Evolutionary conservation across 371 early-diverging fungal genomes (phyloP).

Genomic region (Syncephalastrum contaminatum): DNA sequence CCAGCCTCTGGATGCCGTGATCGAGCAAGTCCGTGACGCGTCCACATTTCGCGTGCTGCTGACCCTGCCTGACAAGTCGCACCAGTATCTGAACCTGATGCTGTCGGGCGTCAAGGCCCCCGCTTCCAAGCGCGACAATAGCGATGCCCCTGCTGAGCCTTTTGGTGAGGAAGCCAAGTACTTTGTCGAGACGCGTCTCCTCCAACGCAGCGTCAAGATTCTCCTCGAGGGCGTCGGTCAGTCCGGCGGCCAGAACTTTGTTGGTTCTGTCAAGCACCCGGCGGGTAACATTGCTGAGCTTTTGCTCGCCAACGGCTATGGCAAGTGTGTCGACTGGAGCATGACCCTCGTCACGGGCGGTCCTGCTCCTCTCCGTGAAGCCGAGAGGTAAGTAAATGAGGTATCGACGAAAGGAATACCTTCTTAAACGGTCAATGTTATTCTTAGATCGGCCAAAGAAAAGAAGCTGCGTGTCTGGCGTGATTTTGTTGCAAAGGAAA

Average conservation of each 20-base stretch:
- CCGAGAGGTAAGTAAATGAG: constrained; percentile 78
- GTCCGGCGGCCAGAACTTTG: constrained; percentile 62
- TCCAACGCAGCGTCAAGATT: constrained; percentile 90
- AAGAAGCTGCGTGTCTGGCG: constrained; percentile 86
- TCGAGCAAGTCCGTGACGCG: constrained; percentile 95
- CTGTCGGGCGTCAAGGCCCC: constrained; percentile 92
- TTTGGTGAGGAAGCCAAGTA: constrained; percentile 91
- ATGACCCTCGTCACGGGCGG: constrained; percentile 77
- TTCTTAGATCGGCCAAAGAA: constrained; percentile 57
- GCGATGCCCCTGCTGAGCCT: constrained; percentile 72
- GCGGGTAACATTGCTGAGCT: constrained; percentile 93
- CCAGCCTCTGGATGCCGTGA: constrained; percentile 73
- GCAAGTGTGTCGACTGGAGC: constrained; percentile 89
- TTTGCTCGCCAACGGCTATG: constrained; percentile 79
- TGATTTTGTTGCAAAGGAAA: constrained; percentile 44
- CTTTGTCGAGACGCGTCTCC: constrained; percentile 87
- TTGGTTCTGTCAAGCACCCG: constrained; percentile 80
- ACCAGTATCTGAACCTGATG: constrained; percentile 74
- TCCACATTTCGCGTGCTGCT: constrained; percentile 80
- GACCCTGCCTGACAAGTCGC: constrained; percentile 55
- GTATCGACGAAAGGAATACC: too few relatives aligned
- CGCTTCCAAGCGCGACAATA: constrained; percentile 73
- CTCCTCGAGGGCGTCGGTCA: constrained; percentile 73
- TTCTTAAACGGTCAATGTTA: background rate
- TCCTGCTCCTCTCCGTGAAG: constrained; percentile 69